Conservation (phyloP, 1,284 basidiomycete species). For the Leccinum fuscescens region DNA sequence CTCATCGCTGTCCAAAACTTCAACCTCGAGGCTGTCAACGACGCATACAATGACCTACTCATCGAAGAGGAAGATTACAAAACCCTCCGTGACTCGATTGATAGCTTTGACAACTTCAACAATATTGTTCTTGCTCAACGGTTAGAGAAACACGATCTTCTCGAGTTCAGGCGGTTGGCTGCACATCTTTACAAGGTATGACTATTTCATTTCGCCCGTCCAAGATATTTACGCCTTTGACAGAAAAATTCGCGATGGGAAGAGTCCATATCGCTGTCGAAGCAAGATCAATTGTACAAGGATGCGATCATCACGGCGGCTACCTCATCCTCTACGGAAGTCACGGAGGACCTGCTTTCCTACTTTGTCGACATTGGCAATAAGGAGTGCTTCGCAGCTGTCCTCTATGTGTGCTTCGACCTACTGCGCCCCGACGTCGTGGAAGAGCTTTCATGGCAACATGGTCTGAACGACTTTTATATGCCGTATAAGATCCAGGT, state of each 20-base stretch:
- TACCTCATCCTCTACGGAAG: conserved; percentile 73
- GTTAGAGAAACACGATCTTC: conserved; percentile 86
- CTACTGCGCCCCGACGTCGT: conserved; percentile 88
- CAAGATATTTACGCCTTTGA: conserved; percentile 4
- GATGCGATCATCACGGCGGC: conserved; percentile 95
- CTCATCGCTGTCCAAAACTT: conserved; percentile 95
- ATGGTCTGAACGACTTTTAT: conserved; percentile 92
- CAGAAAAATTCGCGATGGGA: conserved; percentile 95
- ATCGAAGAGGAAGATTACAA: conserved; percentile 99
- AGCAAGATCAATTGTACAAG: conserved; percentile 94
- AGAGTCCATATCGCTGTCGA: conserved; percentile 91
- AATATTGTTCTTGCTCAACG: conserved; percentile 84
- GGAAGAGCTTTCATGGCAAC: conserved; percentile 93
- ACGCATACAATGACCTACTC: conserved; percentile 93
- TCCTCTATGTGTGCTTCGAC: conserved; percentile 92
- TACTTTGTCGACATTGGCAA: conserved; percentile 98
- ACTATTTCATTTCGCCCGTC: neutral
- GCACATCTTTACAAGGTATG: conserved; percentile 91
- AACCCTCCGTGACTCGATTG: conserved; percentile 92
- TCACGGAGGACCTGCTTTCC: conserved; percentile 90
- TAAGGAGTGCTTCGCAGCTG: conserved; percentile 95
- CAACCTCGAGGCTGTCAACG: conserved; percentile 96
- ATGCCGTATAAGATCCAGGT: conserved; percentile 94
- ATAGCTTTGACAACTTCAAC: conserved; percentile 98
- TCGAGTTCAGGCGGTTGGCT: conserved; percentile 94